Evolutionary conservation across 345 rosid species (phyloP).

Genomic region (Sapria himalayana): DNA sequence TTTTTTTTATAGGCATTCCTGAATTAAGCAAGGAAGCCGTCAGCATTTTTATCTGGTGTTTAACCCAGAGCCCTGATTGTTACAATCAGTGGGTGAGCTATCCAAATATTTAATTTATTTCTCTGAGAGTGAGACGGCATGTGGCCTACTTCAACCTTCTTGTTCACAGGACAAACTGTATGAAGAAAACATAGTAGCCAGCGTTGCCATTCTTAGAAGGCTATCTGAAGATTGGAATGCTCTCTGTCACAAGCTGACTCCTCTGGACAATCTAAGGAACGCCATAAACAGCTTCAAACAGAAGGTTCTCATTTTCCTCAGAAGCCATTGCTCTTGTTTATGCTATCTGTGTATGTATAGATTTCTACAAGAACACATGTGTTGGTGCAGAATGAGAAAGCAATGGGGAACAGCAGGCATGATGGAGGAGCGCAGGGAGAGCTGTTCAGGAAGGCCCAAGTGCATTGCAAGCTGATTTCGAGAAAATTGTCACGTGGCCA

Average conservation of each 20-base stretch:
- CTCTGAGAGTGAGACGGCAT: slow-evolving; percentile 2
- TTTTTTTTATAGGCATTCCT: slow-evolving; percentile 20
- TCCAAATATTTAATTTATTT: slow-evolving; percentile 3
- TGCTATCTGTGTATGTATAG: not conserved
- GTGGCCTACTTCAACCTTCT: not conserved
- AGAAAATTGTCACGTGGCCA: slow-evolving; percentile 28
- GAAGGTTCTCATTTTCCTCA: slow-evolving; percentile 19
- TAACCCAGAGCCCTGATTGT: slow-evolving; percentile 42
- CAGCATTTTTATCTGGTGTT: slow-evolving; percentile 33
- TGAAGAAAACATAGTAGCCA: slow-evolving; percentile 34
- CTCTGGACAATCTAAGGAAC: slow-evolving; percentile 24
- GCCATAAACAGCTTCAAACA: slow-evolving; percentile 31
- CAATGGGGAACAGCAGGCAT: slow-evolving; percentile 15
- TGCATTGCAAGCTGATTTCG: slow-evolving; percentile 27
- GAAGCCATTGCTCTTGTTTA: too few relatives aligned
- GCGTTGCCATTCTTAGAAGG: slow-evolving; percentile 30
- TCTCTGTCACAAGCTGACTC: slow-evolving; percentile 24
- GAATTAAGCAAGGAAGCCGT: slow-evolving; percentile 57
- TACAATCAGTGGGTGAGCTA: slow-evolving; percentile 55
- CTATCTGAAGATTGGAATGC: slow-evolving; percentile 44
- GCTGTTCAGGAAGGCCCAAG: slow-evolving; percentile 28
- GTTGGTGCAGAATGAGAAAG: slow-evolving; percentile 35
- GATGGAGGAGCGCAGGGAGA: slow-evolving; percentile 14
- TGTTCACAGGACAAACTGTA: slow-evolving; percentile 38
- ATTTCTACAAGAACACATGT: slow-evolving; percentile 2